Base-by-base conservation (phyloP, 805 yeast species). In the Nakazawaea ambrosiae region DNA sequence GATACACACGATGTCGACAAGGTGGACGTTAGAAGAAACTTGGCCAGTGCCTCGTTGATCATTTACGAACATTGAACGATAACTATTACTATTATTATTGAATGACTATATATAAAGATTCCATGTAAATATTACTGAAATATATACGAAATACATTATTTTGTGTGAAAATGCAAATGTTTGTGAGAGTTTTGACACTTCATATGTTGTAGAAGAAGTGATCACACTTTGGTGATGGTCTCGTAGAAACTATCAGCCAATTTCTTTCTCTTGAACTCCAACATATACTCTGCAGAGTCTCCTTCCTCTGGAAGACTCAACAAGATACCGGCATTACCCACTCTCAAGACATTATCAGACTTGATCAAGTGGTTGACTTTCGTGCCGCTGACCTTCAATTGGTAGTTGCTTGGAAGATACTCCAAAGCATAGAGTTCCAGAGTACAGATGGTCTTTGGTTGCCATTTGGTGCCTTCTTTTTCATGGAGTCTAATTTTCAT, bases 1-100 rank as follows among this genome's bases (percentile, higher is more conserved):
- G 98, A 92, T 53, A 87, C 97, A 2, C 98, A 92, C 55, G 98
- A 92, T 57, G 97, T 92, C n/a, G 95, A 86, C 51, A 81, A 82
- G 57, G 95, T 80, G 27, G 97, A 92, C 49, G 70, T 94, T 49
- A 68, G 86, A 51, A 78, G 97, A 58, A 78, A 79, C 51, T 70
- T 92, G 33, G 78, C 90, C 25, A 73, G 87, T 46, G 89, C 95
- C 20, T 82, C 89, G 4, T 56, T 83, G 28, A 54, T 77, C 15
- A 71, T 78, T 7, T 68, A 45, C 37, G 36, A 42, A 10, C 31
- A 34, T 25, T 39, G 16, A 26, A 24, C 16, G 4, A 32, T 27
- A 23, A 37, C 16, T 18, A 33, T 29, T 23, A 20, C 24, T 29
- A 29, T 24, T n/a, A n/a, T n/a, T 27, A 20, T n/a, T n/a, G 15